Evolutionary conservation across 1,284 basidiomycete species (phyloP), one percentile per base, ranked within the genome.

Genomic region (Puccinia novopanici): DNA sequence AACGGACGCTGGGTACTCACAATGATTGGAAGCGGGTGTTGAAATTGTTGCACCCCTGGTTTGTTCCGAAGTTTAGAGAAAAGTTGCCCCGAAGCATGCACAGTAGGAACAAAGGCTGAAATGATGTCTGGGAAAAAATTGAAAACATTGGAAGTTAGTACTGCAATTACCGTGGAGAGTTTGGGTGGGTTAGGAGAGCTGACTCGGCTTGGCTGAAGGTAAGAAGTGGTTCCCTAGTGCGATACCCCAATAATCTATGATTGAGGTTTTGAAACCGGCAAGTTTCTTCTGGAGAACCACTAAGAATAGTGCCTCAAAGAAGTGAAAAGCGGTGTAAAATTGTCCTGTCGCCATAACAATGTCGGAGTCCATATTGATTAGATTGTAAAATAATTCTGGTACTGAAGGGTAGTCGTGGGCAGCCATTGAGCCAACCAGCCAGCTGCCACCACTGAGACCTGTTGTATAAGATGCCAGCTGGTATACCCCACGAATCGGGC

Each of bases 381-480:
- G n/a, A n/a, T 37, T 17, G 6, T 30, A 17, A 19, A 78, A 37
- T 12, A 78, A n/a, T 2, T 59, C n/a, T 2, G 48, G 52, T 22
- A 78, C 40, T 45, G 61, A 42, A 6, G 76, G 54, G 54, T 78
- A 85, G 78, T 84, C 75, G 83, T 84, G 85, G 81, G 85, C 84
- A 22, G 84, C 81, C 48, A 84, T 76, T 37, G 81, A 63, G 12
- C 83, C 82, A 1, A 84, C 83, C 4, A 83, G 82, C 85, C 85
- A 86, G 2, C 82, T 83, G 4, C 85, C 85, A 42, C 85, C 85
- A 5, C 83, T 84, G 1, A 86, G 82, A 48, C 84, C 85, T 3
- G 85, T 83, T 9, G 84, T 63, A 70, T 85, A 85, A 68, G 84
- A 83, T n/a, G 83, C 83, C 3, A 84, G 75, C 80, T 86, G 85